Evolutionary conservation across 371 early-diverging fungal species (phyloP).

Genomic region (Syncephalis fuscata): DNA sequence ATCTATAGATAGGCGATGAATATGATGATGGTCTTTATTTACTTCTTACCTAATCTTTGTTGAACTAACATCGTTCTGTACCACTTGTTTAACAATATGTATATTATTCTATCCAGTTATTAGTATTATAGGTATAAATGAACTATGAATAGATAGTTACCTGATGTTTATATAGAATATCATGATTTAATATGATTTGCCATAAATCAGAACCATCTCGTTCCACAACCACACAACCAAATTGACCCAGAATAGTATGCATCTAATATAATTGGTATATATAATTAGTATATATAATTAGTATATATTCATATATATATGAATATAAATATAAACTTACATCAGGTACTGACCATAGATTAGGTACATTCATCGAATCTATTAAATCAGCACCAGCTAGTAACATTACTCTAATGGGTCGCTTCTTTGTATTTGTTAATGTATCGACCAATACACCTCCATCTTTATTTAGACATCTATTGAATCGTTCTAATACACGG

Average conservation of each 20-base stretch:
- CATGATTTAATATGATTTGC: conserved; percentile 76
- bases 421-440: conserved; percentile 23
- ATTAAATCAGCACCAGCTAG: conserved; percentile 96
- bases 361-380: conserved; percentile 82
- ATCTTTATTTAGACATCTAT: conserved; percentile 58
- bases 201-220: conserved; percentile 88
- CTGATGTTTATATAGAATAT: conserved; percentile 76
- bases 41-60: conserved; percentile 67
- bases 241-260: conserved; percentile 78
- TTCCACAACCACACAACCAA: conserved; percentile 92
- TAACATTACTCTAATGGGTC: conserved; percentile 68
- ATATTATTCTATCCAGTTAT: conserved; percentile 53
- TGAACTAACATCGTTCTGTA: conserved; percentile 91
- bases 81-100: conserved; percentile 83
- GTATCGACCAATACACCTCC: conserved; percentile 29
- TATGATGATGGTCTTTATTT: neutral
- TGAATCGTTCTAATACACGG: conserved; percentile 86
- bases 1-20: no score
- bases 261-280: conserved; percentile 31
- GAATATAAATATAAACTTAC: conserved; percentile 31
- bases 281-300: neutral
- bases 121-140: neutral
- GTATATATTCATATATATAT: neutral
- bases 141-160: conserved; percentile 11
- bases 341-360: conserved; percentile 82